Evolutionary conservation across 106 monocot genomes (phyloP).

Genomic region (Platanthera guangdongensis): DNA sequence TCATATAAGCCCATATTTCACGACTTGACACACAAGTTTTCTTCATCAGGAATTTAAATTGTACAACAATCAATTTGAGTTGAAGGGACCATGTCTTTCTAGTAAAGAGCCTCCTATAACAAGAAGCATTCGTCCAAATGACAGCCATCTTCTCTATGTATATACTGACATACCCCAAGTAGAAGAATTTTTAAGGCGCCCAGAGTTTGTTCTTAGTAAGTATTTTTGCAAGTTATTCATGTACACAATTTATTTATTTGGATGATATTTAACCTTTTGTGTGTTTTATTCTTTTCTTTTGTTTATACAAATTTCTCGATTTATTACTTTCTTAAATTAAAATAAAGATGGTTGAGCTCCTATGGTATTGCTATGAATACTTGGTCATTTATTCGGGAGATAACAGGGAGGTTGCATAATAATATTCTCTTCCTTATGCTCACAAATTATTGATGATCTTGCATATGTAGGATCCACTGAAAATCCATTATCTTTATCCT

Average conservation of each 20-base stretch:
- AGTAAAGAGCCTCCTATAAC: conserved; percentile 5
- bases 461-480: neutral
- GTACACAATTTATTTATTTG: neutral
- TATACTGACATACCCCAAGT: conserved; percentile 89
- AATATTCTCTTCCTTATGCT: neutral
- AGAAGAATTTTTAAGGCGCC: conserved; percentile 65
- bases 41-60: conserved; percentile 56
- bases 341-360: neutral
- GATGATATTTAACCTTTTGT: conserved; percentile 1
- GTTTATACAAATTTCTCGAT: neutral
- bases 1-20: neutral
- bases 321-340: neutral
- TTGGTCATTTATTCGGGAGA: neutral
- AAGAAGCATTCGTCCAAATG: conserved; percentile 46
- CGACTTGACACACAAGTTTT: neutral
- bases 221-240: neutral
- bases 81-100: conserved; percentile 20
- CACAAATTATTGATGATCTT: neutral
- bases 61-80: conserved; percentile 33
- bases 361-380: neutral
- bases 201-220: conserved; percentile 90
- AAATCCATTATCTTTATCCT: neutral
- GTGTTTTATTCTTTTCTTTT: neutral
- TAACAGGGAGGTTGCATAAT: neutral
- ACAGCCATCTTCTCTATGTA: conserved; percentile 46